Conservation (phyloP, 2,329 filamentous ascomycete genomes). For the Hypomyces rosellus region DNA sequence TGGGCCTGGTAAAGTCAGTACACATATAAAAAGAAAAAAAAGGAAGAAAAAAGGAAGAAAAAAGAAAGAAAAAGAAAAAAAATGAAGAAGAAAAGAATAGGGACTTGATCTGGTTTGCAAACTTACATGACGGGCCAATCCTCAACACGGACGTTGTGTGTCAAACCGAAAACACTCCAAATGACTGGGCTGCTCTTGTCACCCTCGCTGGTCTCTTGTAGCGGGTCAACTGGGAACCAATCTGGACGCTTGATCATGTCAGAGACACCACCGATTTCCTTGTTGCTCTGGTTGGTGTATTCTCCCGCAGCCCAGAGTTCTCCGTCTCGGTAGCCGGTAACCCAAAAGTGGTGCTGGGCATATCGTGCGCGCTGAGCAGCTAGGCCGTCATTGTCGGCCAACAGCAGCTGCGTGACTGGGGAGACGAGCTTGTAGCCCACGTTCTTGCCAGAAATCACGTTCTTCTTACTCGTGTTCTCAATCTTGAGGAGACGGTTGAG, state of each 20-base stretch:
- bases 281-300: slow-evolving; percentile 44
- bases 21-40: too few species aligned
- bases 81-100: too few species aligned
- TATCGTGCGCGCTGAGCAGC: slow-evolving; percentile 38
- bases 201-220: slow-evolving; percentile 11
- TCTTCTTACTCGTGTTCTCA: slow-evolving; percentile 39
- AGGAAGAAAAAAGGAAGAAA: too few species aligned
- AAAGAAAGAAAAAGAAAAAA: too few species aligned
- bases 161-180: slow-evolving; percentile 44
- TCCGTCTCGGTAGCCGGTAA: slow-evolving; percentile 43
- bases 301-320: slow-evolving; percentile 47
- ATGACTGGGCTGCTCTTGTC: slow-evolving; percentile 31
- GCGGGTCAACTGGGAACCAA: slow-evolving; percentile 34
- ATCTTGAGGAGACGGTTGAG: slow-evolving; percentile 46
- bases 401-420: slow-evolving; percentile 38
- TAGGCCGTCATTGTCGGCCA: slow-evolving; percentile 40
- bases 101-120: neutral
- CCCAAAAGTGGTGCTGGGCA: slow-evolving; percentile 41
- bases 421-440: slow-evolving; percentile 45
- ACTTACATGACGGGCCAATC: slow-evolving; percentile 48
- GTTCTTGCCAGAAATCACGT: slow-evolving; percentile 41
- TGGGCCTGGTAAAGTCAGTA: slow-evolving; percentile 30
- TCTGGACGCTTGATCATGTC: slow-evolving; percentile 42
- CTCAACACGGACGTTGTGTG: slow-evolving; percentile 42
- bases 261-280: slow-evolving; percentile 37